These are phyloP conservation scores for Penstemon barbatus DNA, from an alignment of 257 asterid genomes.

Conservation along the genomic window DNA sequence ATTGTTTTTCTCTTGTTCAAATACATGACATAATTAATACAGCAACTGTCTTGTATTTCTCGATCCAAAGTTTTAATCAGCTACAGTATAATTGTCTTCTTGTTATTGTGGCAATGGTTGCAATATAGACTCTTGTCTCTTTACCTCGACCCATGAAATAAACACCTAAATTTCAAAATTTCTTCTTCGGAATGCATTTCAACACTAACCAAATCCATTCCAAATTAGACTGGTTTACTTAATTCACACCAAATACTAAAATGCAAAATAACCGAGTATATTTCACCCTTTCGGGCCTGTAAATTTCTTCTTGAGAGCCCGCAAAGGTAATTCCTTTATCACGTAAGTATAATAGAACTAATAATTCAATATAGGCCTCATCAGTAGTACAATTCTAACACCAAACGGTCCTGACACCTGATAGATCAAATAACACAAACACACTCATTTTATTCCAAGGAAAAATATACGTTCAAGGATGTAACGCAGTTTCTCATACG, in stretches of 20 bases:
- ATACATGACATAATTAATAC: slow-evolving; percentile 3
- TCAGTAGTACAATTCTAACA: neutral
- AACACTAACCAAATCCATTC: neutral
- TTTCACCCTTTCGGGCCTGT: neutral
- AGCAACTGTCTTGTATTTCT: neutral
- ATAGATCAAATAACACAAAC: too few species aligned
- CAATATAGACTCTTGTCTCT: neutral
- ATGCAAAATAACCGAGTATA: too few species aligned
- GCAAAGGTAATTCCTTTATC: neutral
- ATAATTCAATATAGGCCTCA: neutral
- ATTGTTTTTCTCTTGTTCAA: neutral
- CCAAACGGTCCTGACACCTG: too few species aligned
- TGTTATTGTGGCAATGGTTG: neutral
- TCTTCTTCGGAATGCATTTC: neutral
- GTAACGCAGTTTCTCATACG: too few species aligned
- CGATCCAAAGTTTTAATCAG: neutral
- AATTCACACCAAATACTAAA: neutral
- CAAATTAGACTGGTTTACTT: neutral
- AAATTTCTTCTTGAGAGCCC: neutral
- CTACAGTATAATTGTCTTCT: neutral
- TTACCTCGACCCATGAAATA: neutral
- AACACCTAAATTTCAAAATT: neutral
- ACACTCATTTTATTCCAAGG: too few species aligned
- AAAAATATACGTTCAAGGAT: too few species aligned
- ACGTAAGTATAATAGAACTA: neutral